Evolutionary conservation across 2,329 filamentous ascomycete species (phyloP).

Genomic region (Botrytis elliptica): DNA sequence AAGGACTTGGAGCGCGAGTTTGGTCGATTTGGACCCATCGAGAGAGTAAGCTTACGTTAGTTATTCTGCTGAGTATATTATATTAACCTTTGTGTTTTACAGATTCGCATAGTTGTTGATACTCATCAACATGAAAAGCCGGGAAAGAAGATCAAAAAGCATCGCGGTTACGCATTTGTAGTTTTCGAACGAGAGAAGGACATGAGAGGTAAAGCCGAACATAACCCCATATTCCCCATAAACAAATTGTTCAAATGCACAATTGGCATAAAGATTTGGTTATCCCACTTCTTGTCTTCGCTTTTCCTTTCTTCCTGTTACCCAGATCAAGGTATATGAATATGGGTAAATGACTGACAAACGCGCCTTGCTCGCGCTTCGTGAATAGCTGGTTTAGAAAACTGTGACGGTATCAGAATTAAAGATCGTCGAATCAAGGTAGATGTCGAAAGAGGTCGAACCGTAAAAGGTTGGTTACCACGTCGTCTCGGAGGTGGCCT

Average conservation of each 20-base stretch:
- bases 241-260: constrained; percentile 31
- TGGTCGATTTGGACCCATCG: constrained; percentile 88
- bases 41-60: constrained; percentile 61
- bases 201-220: constrained; percentile 86
- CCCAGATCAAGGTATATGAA: constrained; percentile 45
- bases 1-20: constrained; percentile 93
- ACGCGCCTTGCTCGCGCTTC: constrained; percentile 57
- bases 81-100: constrained; percentile 25
- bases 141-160: constrained; percentile 77
- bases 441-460: constrained; percentile 93
- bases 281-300: constrained; percentile 42
- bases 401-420: constrained; percentile 83
- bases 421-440: constrained; percentile 90
- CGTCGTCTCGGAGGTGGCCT: constrained; percentile 88
- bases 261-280: constrained; percentile 47
- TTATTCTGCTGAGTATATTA: neutral
- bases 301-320: constrained; percentile 31
- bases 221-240: constrained; percentile 41
- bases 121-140: constrained; percentile 65
- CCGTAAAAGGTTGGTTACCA: constrained; percentile 90
- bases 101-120: constrained; percentile 88
- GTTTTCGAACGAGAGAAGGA: constrained; percentile 97
- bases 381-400: constrained; percentile 81
- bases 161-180: constrained; percentile 92
- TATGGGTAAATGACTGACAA: constrained; percentile 69